Percentiles rank a stretch among this genome's conserved stretches.
Evolutionary conservation across 208 protist species (phyloP).

Genomic region (Leishmania guyanensis): DNA sequence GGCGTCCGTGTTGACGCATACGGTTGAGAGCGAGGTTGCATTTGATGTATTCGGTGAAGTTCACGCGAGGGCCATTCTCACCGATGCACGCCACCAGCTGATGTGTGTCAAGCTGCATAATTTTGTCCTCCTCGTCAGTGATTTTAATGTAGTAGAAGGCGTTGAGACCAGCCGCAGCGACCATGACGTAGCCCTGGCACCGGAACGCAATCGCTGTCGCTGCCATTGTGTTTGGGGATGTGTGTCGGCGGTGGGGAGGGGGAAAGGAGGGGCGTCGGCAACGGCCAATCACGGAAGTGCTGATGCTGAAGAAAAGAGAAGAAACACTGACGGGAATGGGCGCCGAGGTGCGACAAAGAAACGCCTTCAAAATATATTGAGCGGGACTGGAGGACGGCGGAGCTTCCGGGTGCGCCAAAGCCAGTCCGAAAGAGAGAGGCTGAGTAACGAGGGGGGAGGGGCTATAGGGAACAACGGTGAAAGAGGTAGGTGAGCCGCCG

Average conservation of each 20-base stretch:
- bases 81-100: constrained; percentile 91
- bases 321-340: not conserved
- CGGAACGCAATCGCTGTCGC: constrained; percentile 90
- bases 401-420: not conserved
- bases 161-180: constrained; percentile 80
- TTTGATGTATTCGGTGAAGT: constrained; percentile 95
- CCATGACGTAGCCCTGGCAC: constrained; percentile 86
- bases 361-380: not conserved
- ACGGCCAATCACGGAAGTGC: not conserved
- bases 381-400: not conserved
- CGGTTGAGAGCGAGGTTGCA: constrained; percentile 89
- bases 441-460: not conserved
- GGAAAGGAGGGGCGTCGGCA: not conserved
- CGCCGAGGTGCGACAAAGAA: not conserved
- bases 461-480: not conserved
- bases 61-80: constrained; percentile 89
- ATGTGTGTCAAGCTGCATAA: constrained; percentile 85
- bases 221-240: constrained; percentile 49
- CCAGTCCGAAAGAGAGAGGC: not conserved
- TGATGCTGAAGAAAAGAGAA: constrained; percentile 19
- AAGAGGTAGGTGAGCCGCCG: not conserved
- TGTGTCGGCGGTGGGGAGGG: not conserved
- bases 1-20: constrained; percentile 82
- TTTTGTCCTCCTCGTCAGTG: constrained; percentile 93
- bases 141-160: constrained; percentile 94